Base-by-base conservation (phyloP, 495 filamentous ascomycete species). In the Copromyces sp. region DNA sequence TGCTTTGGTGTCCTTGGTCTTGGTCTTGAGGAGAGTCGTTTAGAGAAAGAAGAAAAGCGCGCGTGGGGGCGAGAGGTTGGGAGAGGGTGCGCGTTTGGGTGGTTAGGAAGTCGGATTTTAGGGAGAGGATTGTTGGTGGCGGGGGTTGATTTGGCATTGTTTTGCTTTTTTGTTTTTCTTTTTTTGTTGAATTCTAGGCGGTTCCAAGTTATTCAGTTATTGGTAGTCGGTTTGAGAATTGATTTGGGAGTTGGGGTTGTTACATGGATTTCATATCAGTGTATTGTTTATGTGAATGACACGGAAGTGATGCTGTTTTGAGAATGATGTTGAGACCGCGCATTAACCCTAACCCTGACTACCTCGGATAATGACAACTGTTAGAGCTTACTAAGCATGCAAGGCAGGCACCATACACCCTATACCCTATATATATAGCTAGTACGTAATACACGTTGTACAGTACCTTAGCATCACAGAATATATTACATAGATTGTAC, bases 61-160 rank as follows among this genome's bases (percentile, higher is more conserved):
- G 83, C 29, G 89, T 84, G 1, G 89, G 87, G 6, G 83, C 75
- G 39, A 92, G 83, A 6, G 83, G 80, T 69, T 86, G 84, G 1
- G 86, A 87, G 41, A 93, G 83, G 68, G 89, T 85, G 11, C 89
- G 88, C 29, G 90, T 86, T 75, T 93, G 90, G 35, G 83, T 78
- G 65, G 86, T 79, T 37, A 93, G 84, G 75, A 92, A 93, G 74
- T 83, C 78, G 17, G 89, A 87, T 77, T 93, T 93, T 73, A 90
- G 79, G 72, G 88, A 83, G 69, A 88, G 82, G 72, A 92, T 85
- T 29, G 89, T 85, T 39, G 84, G 83, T 7, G 83, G 83, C 12
- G 68, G n/a, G 1, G 42, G 45, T 53, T 20, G 44, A n/a, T 20
- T 11, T 11, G 79, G 75, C 78, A 82, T 82, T 68, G 59, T 72